Percentiles rank a stretch among this genome's conserved stretches.
phyloP scores from a whole-genome alignment of 768 basidiomycete genomes.

The Kwoniella heveanensis region DNA sequence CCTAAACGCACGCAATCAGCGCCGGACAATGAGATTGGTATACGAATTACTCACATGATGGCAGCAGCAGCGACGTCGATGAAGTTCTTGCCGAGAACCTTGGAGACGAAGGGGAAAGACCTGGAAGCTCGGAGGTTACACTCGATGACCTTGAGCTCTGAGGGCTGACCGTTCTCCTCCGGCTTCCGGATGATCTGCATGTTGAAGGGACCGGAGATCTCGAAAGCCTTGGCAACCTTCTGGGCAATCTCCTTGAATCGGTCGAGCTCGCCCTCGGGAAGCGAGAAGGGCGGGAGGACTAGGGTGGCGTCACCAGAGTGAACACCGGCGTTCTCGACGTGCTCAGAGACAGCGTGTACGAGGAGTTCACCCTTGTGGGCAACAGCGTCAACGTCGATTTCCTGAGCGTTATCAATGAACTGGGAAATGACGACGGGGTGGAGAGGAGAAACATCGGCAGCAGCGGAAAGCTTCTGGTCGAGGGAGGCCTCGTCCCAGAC shows the following conservation, averaged over 20 bases:
- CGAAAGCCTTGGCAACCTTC: constrained; percentile 90
- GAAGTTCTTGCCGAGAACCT: constrained; percentile 96
- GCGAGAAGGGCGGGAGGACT: constrained; percentile 89
- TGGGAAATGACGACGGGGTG: constrained; percentile 99
- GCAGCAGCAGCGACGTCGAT: constrained; percentile 73
- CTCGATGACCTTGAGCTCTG: constrained; percentile 93
- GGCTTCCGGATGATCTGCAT: constrained; percentile 97
- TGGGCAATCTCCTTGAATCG: constrained; percentile 90
- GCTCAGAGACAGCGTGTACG: constrained; percentile 94
- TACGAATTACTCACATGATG: constrained; percentile 34
- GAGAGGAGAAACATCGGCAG: constrained; percentile 90
- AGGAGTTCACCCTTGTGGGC: constrained; percentile 88
- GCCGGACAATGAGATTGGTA: neutral
- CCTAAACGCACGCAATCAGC: constrained; percentile 3
- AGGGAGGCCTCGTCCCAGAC: constrained; percentile 87
- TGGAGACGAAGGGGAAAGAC: constrained; percentile 98
- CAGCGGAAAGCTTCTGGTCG: constrained; percentile 93
- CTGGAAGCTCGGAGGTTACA: constrained; percentile 97
- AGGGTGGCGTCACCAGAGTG: constrained; percentile 98
- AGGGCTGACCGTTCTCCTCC: constrained; percentile 62
- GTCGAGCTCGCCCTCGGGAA: constrained; percentile 71
- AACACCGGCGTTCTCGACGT: constrained; percentile 97
- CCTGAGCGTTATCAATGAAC: constrained; percentile 96
- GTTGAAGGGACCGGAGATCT: constrained; percentile 98
- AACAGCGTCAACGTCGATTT: constrained; percentile 97